Percentiles rank a stretch among this genome's conserved stretches.
Conservation (phyloP, 106 monocot genomes). For the Platanthera zijinensis region DNA sequence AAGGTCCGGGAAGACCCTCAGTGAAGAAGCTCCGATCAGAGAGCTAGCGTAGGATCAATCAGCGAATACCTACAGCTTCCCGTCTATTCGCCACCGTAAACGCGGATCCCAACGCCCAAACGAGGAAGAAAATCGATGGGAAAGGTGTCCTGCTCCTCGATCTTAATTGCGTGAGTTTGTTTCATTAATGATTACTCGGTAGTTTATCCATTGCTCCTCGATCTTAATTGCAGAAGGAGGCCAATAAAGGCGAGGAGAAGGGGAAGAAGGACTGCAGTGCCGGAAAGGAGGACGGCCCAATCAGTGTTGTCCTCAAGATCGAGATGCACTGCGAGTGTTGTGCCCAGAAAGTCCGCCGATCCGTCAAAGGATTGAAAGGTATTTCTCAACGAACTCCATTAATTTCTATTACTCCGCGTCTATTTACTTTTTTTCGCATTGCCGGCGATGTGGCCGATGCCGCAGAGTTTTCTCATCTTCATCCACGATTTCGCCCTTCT, state of each 20-base stretch:
- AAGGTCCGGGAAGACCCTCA: too few species aligned
- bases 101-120: too few species aligned
- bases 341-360: conserved; percentile 18
- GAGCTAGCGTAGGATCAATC: too few species aligned
- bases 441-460: not conserved
- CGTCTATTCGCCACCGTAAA: too few species aligned
- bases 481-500: not conserved
- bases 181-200: too few species aligned
- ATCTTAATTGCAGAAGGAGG: not conserved
- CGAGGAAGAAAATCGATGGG: too few species aligned
- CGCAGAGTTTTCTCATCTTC: not conserved
- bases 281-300: not conserved
- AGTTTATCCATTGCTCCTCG: not conserved
- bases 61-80: too few species aligned
- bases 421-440: too few species aligned
- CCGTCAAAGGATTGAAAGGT: conserved; percentile 26
- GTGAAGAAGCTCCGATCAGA: too few species aligned
- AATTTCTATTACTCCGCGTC: too few species aligned
- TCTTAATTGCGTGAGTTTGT: too few species aligned
- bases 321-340: conserved; percentile 54
- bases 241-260: conserved; percentile 3
- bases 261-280: conserved; percentile 3
- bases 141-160: too few species aligned
- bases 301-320: conserved; percentile 27
- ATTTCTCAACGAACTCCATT: not conserved